A percentile compares a stretch with the other conserved stretches of the same genome.
Conservation (phyloP, 2,329 filamentous ascomycete species). For the Pezicula neosporulosa region DNA sequence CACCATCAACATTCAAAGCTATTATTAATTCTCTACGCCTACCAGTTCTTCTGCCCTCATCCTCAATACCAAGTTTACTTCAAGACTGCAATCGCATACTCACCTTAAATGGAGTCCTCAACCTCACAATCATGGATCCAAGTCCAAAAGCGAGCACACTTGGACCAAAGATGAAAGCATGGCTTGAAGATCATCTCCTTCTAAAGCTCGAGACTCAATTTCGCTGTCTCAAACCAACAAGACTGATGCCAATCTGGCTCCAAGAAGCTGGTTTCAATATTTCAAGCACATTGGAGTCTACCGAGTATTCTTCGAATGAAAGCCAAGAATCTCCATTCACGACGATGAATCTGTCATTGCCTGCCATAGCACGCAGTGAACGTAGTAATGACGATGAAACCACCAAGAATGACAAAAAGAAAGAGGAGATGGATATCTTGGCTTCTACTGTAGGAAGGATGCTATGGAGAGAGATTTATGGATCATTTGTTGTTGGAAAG, state of each 20-base stretch:
- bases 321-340: conserved; percentile 27
- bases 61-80: conserved; percentile 54
- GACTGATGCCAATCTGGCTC: conserved; percentile 57
- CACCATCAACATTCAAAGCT: conserved; percentile 38
- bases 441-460: conserved; percentile 42
- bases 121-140: conserved; percentile 63
- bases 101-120: conserved; percentile 45
- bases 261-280: conserved; percentile 44
- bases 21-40: conserved; percentile 53
- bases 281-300: neutral
- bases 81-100: conserved; percentile 54
- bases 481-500: conserved; percentile 29
- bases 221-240: conserved; percentile 56
- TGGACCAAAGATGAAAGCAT: conserved; percentile 54
- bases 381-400: neutral
- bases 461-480: conserved; percentile 63
- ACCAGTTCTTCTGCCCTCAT: conserved; percentile 51
- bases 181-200: conserved; percentile 60
- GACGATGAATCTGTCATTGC: conserved; percentile 4
- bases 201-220: conserved; percentile 56
- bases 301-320: conserved; percentile 1
- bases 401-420: conserved; percentile 24
- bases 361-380: neutral
- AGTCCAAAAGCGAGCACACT: conserved; percentile 51
- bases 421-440: conserved; percentile 43